A percentile compares a stretch with the other conserved stretches of the same genome.
Conservation (phyloP, 1,284 basidiomycete genomes). For the Chiua sp. region DNA sequence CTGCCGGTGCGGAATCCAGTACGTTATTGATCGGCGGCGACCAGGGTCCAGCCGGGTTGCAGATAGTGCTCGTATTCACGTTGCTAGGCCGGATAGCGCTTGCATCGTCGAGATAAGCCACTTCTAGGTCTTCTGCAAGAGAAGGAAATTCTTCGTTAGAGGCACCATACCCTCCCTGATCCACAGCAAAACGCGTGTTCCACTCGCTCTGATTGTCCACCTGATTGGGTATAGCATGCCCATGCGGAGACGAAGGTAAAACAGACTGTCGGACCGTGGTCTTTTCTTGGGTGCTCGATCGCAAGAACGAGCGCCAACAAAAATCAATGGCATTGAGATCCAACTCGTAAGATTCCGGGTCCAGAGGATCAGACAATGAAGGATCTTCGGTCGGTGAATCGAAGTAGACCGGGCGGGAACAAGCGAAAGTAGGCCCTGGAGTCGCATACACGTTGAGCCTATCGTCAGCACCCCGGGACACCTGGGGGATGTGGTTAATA, state of each 20-base stretch:
- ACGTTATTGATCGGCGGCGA: conserved; percentile 22
- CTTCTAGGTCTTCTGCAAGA: conserved; percentile 11
- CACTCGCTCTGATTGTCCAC: conserved; percentile 24
- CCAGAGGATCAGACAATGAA: conserved; percentile 46
- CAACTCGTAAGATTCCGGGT: conserved; percentile 39
- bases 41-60: conserved; percentile 7
- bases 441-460: conserved; percentile 32
- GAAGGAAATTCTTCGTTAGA: conserved; percentile 20
- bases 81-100: conserved; percentile 13
- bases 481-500: conserved; percentile 7
- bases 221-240: conserved; percentile 9
- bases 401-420: conserved; percentile 47
- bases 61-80: conserved; percentile 2
- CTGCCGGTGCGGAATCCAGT: conserved; percentile 37
- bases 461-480: conserved; percentile 7
- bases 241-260: conserved; percentile 2
- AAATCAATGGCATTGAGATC: conserved; percentile 55
- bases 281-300: conserved; percentile 20
- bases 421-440: conserved; percentile 36
- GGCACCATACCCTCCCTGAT: conserved; percentile 10
- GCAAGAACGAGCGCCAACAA: conserved; percentile 52
- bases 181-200: conserved; percentile 14
- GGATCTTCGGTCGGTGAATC: conserved; percentile 60
- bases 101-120: conserved; percentile 11
- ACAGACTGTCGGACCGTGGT: not conserved